Percentiles rank a stretch among this genome's conserved stretches.
These are phyloP conservation scores for Prunus dulcis DNA, from an alignment of 306 rosid genomes.

Conservation along the genomic window DNA sequence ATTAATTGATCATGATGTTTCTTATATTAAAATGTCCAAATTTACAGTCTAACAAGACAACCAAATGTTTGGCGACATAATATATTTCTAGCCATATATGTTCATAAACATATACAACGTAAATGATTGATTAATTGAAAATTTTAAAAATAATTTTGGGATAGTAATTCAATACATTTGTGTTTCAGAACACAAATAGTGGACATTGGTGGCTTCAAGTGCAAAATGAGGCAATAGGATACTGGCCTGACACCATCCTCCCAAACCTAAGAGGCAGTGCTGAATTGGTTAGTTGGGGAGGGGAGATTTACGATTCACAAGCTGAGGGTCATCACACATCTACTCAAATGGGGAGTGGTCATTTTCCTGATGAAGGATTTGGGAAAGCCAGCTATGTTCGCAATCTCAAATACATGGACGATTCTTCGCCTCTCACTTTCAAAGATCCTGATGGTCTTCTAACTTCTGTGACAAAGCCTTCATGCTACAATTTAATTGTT, in stretches of 20 bases:
- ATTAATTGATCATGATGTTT: no score
- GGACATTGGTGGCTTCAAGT: conserved; percentile 31
- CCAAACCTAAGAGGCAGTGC: background rate
- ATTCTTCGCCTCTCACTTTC: background rate
- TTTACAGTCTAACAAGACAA: no score
- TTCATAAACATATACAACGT: no score
- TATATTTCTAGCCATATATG: no score
- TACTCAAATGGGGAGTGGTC: conserved; percentile 38
- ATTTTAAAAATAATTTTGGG: no score
- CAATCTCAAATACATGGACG: conserved; percentile 9
- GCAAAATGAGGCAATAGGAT: conserved; percentile 16
- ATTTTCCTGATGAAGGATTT: conserved; percentile 17
- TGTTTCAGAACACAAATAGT: background rate
- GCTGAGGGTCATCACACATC: conserved; percentile 6
- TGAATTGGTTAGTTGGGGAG: background rate
- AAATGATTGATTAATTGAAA: no score
- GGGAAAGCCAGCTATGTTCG: conserved; percentile 21
- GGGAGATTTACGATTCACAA: conserved; percentile 14
- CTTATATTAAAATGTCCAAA: no score
- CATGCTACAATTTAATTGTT: conserved; percentile 7
- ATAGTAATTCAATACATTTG: background rate
- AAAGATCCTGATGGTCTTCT: background rate
- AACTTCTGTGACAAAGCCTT: conserved; percentile 4
- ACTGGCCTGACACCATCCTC: conserved; percentile 27
- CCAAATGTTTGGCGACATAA: no score